Base-by-base conservation (phyloP, 2,329 filamentous ascomycete species). In the Arachnopeziza araneosa region DNA sequence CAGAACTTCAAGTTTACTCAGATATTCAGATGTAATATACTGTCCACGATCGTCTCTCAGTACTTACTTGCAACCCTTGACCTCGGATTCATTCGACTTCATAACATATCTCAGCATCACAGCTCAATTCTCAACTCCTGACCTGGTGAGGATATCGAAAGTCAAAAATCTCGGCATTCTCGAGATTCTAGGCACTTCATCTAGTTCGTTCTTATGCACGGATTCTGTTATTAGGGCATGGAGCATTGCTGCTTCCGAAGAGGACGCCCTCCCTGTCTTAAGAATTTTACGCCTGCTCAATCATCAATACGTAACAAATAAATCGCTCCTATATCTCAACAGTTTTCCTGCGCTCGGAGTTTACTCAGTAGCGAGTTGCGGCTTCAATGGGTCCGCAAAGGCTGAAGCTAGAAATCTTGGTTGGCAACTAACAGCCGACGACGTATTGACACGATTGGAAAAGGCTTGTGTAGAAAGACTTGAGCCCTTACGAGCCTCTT, bases 271-370 rank as follows among this genome's bases (percentile, higher is more conserved):
- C 30, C 59, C 61, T 1, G 64, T 72, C 9, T 56, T 74, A 51
- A 64, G 71, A 57, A 66, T 74, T 19, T 58, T 74, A 32, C 70
- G 63, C 52, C 65, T 74, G 1, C 68, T 71, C 64, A 63, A 69
- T 36, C 68, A 70, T 50, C 24, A 58, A 24, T 65, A 67, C 2
- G 19, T 74, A 1, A 74, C 71, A 1, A 55, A 59, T 12, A 59
- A 60, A 24, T 73, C 70, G 1, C 62, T 74, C 1, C 22, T 48
- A 8, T 72, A 70, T 56, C 51, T 74, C 26, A 70, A 68, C 24
- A 54, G 48, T 24, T 74, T 74, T 50, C 70, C 68, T 8, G 59
- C 61, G 14, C 61, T 74, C 22, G 69, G 65, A 10, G 56, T 74
- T 12, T 73, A 66, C 56, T 67, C 70, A 56, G 66, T 72, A 8